Percentiles rank a stretch among this genome's conserved stretches.
These are phyloP conservation scores for Pythium insidiosum DNA, from an alignment of 352 stramenopile genomes.

Conservation along the genomic window DNA sequence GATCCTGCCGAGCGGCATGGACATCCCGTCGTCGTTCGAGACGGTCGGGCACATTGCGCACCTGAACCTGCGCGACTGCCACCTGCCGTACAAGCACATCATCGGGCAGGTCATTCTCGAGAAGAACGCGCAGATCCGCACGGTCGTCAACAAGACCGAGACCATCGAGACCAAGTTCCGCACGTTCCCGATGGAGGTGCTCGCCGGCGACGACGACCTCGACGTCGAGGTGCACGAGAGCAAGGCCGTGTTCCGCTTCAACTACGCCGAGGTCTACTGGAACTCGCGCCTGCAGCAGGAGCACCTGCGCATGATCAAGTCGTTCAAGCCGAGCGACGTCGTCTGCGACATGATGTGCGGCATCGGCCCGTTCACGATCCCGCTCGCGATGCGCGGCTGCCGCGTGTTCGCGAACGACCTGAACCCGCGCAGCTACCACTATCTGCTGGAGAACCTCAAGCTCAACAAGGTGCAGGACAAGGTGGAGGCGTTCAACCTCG, in stretches of 20 bases:
- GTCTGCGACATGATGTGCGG: conserved; percentile 95
- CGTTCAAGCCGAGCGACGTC: conserved; percentile 52
- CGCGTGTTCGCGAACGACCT: conserved; percentile 91
- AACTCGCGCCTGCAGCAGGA: conserved; percentile 94
- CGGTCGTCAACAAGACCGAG: conserved; percentile 97
- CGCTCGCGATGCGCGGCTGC: conserved; percentile 81
- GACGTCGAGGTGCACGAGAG: conserved; percentile 90
- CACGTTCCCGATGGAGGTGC: conserved; percentile 96
- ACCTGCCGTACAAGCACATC: conserved; percentile 94
- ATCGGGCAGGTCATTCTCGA: conserved; percentile 98
- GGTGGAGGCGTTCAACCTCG: conserved; percentile 87
- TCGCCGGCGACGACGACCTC: conserved; percentile 82
- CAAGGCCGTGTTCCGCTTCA: conserved; percentile 90
- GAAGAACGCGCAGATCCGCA: conserved; percentile 94
- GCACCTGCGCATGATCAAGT: conserved; percentile 88
- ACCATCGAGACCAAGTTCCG: conserved; percentile 93
- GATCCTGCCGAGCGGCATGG: conserved; percentile 72
- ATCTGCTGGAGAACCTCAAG: conserved; percentile 86
- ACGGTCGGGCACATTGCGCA: conserved; percentile 96
- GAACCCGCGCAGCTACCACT: conserved; percentile 88
- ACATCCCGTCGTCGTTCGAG: conserved; percentile 94
- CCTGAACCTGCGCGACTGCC: conserved; percentile 93
- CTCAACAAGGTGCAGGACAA: conserved; percentile 87
- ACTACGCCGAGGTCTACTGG: conserved; percentile 97
- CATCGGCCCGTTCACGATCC: conserved; percentile 94